phyloP scores from a whole-genome alignment of 169 alveolate genomes.

The Plasmodium inui region DNA sequence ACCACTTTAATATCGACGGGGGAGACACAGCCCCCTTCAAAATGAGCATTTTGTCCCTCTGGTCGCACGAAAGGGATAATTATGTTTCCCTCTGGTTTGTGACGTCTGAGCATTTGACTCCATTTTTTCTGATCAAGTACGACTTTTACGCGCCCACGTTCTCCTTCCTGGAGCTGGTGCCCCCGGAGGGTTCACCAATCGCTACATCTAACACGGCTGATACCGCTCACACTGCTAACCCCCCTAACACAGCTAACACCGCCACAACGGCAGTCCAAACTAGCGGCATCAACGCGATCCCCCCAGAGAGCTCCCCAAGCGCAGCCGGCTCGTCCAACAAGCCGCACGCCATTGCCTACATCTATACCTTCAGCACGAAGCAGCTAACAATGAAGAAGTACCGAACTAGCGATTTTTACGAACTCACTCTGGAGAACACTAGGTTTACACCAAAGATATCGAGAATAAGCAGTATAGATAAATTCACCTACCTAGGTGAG shows the following conservation, averaged over 20 bases:
- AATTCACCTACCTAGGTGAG: background rate
- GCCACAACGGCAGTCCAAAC: background rate
- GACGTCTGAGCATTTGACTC: conserved; percentile 23
- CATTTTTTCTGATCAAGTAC: conserved; percentile 48
- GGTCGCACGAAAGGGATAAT: conserved; percentile 62
- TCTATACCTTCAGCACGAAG: conserved; percentile 30
- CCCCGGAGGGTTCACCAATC: background rate
- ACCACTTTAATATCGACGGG: background rate
- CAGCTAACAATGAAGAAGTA: background rate
- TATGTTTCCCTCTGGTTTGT: conserved; percentile 39
- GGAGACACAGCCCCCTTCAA: background rate
- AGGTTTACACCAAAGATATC: background rate
- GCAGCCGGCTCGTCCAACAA: background rate
- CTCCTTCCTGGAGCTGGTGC: conserved; percentile 14
- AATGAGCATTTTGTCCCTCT: conserved; percentile 32
- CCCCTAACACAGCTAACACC: background rate
- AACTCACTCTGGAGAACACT: background rate
- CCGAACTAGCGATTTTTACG: conserved; percentile 6
- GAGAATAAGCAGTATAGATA: background rate
- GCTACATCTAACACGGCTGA: background rate
- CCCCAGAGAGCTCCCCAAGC: background rate
- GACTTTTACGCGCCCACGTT: conserved; percentile 23
- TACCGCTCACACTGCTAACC: too few species aligned
- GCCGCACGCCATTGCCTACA: background rate
- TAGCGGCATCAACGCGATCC: background rate